A percentile compares a stretch with the other conserved stretches of the same genome.
Conservation (phyloP, 352 stramenopile genomes). For the Phytophthora constricta region DNA sequence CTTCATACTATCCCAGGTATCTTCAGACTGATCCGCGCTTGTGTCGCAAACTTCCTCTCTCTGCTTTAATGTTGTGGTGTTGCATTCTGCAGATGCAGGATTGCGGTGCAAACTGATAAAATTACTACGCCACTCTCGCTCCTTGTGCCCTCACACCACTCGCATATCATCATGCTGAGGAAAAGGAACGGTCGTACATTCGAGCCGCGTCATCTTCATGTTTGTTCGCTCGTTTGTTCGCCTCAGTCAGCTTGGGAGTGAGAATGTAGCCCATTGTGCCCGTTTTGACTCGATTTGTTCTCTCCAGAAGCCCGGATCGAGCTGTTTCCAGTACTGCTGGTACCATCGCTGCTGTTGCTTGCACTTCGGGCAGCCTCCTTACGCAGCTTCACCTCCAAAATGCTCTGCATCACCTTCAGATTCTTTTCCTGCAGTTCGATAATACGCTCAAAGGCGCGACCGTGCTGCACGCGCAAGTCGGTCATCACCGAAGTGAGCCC, state of each 20-base stretch:
- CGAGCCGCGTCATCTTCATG: neutral
- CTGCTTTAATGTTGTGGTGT: too few relatives aligned
- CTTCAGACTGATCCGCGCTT: too few relatives aligned
- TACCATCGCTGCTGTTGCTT: conserved; percentile 19
- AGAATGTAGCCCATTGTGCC: neutral
- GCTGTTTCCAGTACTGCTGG: conserved; percentile 17
- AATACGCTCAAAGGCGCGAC: conserved; percentile 48
- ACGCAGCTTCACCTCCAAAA: conserved; percentile 60
- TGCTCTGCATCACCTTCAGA: conserved; percentile 67
- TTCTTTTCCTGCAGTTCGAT: conserved; percentile 75
- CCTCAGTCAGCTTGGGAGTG: neutral
- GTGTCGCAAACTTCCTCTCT: too few relatives aligned
- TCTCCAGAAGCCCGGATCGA: conserved; percentile 4
- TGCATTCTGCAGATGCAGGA: too few relatives aligned
- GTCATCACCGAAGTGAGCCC: conserved; percentile 58
- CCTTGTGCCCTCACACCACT: neutral
- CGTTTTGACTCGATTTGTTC: conserved; percentile 8
- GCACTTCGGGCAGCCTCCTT: conserved; percentile 33
- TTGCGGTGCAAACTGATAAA: conserved; percentile 30
- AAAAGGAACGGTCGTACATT: neutral
- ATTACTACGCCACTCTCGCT: conserved; percentile 22
- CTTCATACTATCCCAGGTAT: too few relatives aligned
- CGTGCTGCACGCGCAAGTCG: conserved; percentile 59
- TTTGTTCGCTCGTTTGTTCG: neutral
- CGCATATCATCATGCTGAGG: too few relatives aligned